Evolutionary conservation across 2,329 filamentous ascomycete species (phyloP).

Genomic region (Zalaria sp.): DNA sequence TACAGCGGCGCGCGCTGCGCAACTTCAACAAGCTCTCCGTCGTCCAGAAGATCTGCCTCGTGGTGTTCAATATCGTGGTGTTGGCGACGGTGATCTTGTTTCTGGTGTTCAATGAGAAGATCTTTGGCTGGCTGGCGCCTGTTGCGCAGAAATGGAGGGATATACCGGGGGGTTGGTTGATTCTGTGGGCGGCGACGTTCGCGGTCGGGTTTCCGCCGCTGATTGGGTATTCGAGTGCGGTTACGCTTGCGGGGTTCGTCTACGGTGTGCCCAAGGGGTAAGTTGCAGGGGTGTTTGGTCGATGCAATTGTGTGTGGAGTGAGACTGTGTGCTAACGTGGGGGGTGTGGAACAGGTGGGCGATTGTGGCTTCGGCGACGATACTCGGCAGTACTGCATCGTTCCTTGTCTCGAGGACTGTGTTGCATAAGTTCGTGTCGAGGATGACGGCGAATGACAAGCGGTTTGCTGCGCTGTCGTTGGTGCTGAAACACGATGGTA

Average conservation of each 20-base stretch:
- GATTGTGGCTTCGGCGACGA: constrained; percentile 63
- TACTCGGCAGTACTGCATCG: constrained; percentile 61
- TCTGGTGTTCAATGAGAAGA: constrained; percentile 62
- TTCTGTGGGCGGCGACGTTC: constrained; percentile 65
- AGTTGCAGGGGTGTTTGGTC: constrained; percentile 22
- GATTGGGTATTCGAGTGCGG: constrained; percentile 71
- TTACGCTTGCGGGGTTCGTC: constrained; percentile 56
- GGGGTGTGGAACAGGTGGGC: constrained; percentile 49
- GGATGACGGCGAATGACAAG: constrained; percentile 67
- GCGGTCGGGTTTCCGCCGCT: constrained; percentile 71
- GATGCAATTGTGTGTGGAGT: neutral
- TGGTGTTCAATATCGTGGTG: constrained; percentile 35
- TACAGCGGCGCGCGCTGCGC: constrained; percentile 30
- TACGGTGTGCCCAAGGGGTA: constrained; percentile 58
- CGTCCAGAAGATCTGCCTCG: constrained; percentile 47
- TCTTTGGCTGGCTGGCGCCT: constrained; percentile 64
- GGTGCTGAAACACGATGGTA: constrained; percentile 77
- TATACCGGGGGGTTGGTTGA: constrained; percentile 54
- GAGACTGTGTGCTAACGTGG: neutral
- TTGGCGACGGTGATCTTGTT: constrained; percentile 50
- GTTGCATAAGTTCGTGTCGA: constrained; percentile 63
- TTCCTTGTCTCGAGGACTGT: constrained; percentile 73
- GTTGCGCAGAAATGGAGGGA: constrained; percentile 64
- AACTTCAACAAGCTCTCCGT: constrained; percentile 43
- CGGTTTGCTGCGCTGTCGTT: constrained; percentile 80